Conservation (phyloP, 23 red algal genomes). For the Pyropia yezoensis region DNA sequence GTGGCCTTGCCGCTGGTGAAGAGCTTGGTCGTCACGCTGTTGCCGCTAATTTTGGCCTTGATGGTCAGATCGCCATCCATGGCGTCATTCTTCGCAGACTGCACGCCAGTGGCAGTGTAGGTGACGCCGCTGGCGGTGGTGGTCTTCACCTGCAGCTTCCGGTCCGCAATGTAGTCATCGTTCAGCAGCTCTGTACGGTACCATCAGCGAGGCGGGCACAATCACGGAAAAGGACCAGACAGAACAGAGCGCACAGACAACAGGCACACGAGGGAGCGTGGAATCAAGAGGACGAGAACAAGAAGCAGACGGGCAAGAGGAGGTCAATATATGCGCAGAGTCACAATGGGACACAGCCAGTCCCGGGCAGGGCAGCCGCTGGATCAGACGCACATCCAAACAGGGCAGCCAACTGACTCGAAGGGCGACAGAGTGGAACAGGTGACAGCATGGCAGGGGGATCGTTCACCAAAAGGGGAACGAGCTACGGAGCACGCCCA, state of each 20-base stretch:
- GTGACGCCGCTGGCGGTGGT: slow-evolving; percentile 60
- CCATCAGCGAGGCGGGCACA: neutral
- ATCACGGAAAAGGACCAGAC: neutral
- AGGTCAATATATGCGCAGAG: neutral
- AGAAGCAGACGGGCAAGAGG: neutral
- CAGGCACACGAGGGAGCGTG: neutral
- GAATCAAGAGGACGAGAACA: neutral
- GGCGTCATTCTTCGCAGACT: slow-evolving; percentile 14
- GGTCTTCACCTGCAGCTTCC: slow-evolving; percentile 71
- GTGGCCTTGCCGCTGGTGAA: slow-evolving; percentile 29
- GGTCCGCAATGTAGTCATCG: slow-evolving; percentile 69
- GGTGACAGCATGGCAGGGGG: too few relatives aligned
- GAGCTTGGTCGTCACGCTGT: slow-evolving; percentile 43
- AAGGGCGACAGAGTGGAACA: too few relatives aligned
- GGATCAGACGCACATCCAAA: too few relatives aligned
- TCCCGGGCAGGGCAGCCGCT: too few relatives aligned
- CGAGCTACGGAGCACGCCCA: too few relatives aligned
- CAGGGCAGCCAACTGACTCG: too few relatives aligned
- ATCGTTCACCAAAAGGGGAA: too few relatives aligned
- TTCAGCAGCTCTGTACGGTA: slow-evolving; percentile 45
- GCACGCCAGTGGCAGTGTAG: slow-evolving; percentile 59
- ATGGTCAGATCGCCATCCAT: slow-evolving; percentile 46
- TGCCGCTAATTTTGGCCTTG: slow-evolving; percentile 29
- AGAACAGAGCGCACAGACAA: neutral
- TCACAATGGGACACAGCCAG: too few relatives aligned